Percentiles rank a stretch among this genome's conserved stretches.
phyloP scores from a whole-genome alignment of 1,139 yeast genomes.

The Magnusiomyces paraingens region DNA sequence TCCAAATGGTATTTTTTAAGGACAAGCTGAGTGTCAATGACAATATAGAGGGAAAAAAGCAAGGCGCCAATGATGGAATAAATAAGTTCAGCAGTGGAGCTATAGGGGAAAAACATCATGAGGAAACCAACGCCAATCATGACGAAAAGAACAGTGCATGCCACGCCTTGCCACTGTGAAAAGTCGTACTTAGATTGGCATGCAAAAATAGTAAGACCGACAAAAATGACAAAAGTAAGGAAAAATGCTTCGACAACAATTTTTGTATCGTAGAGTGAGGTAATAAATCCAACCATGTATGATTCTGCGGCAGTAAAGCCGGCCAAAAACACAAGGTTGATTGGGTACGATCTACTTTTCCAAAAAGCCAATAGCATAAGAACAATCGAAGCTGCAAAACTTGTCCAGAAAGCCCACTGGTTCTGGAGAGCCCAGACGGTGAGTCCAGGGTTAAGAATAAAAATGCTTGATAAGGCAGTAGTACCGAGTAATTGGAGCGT shows the following conservation, averaged over 20 bases:
- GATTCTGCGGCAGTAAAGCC: slow-evolving; percentile 73
- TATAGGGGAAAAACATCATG: slow-evolving; percentile 59
- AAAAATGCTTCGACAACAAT: slow-evolving; percentile 66
- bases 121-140: slow-evolving; percentile 70
- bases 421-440: slow-evolving; percentile 55
- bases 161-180: slow-evolving; percentile 62
- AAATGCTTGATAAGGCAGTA: slow-evolving; percentile 50
- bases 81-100: slow-evolving; percentile 48
- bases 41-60: slow-evolving; percentile 63
- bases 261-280: slow-evolving; percentile 57
- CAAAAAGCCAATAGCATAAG: slow-evolving; percentile 53
- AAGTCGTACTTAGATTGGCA: slow-evolving; percentile 79
- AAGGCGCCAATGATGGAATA: slow-evolving; percentile 72
- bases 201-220: slow-evolving; percentile 72
- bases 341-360: slow-evolving; percentile 60
- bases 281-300: slow-evolving; percentile 61
- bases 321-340: slow-evolving; percentile 49
- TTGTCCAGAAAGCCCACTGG: slow-evolving; percentile 53
- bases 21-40: slow-evolving; percentile 77
- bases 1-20: slow-evolving; percentile 78
- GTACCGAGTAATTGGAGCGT: slow-evolving; percentile 60
- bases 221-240: slow-evolving; percentile 61
- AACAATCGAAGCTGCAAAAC: slow-evolving; percentile 55
- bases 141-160: slow-evolving; percentile 57
- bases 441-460: slow-evolving; percentile 44